A percentile compares a stretch with the other conserved stretches of the same genome.
Evolutionary conservation across 306 rosid species (phyloP).

Genomic region (Trifolium pratense): DNA sequence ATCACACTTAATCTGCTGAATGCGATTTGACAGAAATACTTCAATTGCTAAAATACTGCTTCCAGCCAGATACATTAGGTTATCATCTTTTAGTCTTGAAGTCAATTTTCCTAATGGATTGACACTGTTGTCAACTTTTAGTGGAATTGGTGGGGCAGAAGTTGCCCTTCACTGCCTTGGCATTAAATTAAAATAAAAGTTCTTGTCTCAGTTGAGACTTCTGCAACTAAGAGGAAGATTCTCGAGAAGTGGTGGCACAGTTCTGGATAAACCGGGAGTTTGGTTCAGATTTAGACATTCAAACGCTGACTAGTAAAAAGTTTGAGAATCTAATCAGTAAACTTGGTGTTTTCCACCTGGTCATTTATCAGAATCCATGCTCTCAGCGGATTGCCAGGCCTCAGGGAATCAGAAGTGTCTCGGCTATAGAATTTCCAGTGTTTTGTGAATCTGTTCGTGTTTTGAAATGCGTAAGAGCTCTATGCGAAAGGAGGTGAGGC

Average conservation of each 20-base stretch:
- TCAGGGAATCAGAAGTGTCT: constrained; percentile 28
- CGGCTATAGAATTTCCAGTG: constrained; percentile 65
- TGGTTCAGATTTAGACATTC: constrained; percentile 80
- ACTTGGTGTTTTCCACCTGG: constrained; percentile 68
- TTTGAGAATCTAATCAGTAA: constrained; percentile 56
- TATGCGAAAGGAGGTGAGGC: constrained; percentile 56
- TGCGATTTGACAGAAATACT: constrained; percentile 63
- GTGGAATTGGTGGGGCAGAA: constrained; percentile 89
- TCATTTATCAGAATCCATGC: constrained; percentile 75
- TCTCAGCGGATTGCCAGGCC: constrained; percentile 44
- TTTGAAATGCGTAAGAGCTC: constrained; percentile 64
- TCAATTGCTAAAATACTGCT: constrained; percentile 61
- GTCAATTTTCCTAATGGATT: constrained; percentile 71
- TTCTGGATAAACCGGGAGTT: constrained; percentile 66
- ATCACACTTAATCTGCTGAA: constrained; percentile 65
- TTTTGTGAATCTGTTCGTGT: constrained; percentile 81
- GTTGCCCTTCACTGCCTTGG: constrained; percentile 77
- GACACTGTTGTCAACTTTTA: constrained; percentile 68
- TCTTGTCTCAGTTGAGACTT: constrained; percentile 75
- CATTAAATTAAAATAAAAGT: constrained; percentile 67
- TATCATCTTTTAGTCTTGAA: constrained; percentile 76
- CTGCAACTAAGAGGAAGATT: constrained; percentile 65
- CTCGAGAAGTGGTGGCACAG: constrained; percentile 81
- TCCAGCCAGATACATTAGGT: constrained; percentile 82
- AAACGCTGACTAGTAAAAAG: constrained; percentile 64